phyloP scores from a whole-genome alignment of 306 rosid genomes.

The Cicer bijugum region DNA sequence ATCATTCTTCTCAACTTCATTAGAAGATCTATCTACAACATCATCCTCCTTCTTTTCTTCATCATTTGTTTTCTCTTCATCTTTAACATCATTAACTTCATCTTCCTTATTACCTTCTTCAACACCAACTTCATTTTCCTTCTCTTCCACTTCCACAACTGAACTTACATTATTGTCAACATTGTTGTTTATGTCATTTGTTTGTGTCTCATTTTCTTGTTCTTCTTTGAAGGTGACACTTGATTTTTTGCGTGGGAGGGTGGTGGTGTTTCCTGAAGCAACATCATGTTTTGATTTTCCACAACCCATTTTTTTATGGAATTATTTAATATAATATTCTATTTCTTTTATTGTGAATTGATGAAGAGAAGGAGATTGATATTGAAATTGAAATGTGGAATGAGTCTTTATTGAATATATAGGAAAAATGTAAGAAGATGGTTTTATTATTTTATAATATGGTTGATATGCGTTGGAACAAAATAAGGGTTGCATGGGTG shows the following conservation, averaged over 20 bases:
- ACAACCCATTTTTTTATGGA: conserved; percentile 62
- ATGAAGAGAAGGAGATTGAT: background rate
- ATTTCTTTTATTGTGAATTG: conserved; percentile 13
- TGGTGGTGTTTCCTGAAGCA: conserved; percentile 57
- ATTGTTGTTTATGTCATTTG: background rate
- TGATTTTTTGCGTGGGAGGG: conserved; percentile 58
- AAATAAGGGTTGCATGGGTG: conserved; percentile 42
- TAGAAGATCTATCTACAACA: background rate
- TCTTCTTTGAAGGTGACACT: conserved; percentile 18
- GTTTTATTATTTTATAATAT: too few species aligned
- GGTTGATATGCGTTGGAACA: too few species aligned
- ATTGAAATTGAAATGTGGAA: background rate
- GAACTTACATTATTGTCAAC: conserved; percentile 8
- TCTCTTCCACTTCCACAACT: conserved; percentile 21
- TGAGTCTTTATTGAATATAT: conserved; percentile 29
- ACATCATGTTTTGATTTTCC: conserved; percentile 81
- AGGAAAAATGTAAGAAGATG: background rate
- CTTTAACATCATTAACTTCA: conserved; percentile 35
- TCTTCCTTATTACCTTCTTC: conserved; percentile 8
- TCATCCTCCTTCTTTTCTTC: conserved; percentile 10
- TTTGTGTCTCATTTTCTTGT: too few species aligned
- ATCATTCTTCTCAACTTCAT: conserved; percentile 40
- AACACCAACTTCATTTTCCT: conserved; percentile 27
- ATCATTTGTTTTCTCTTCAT: conserved; percentile 19
- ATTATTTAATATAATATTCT: background rate